These are phyloP conservation scores for Monotropa hypopitys DNA, from an alignment of 179 eudicot species.

Conservation along the genomic window DNA sequence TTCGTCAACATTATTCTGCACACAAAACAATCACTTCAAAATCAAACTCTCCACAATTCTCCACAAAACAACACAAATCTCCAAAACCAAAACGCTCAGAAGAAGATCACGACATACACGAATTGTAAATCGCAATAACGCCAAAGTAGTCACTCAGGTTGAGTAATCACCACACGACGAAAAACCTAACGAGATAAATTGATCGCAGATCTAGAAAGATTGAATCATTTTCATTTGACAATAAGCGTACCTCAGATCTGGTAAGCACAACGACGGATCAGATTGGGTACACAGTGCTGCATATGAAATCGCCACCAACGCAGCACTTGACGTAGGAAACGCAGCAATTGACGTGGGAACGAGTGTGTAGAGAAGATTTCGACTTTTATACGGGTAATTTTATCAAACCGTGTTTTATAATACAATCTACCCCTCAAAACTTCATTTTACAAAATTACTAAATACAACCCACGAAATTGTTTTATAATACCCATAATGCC, in stretches of 20 bases:
- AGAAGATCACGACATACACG: conserved; percentile 12
- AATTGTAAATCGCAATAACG: conserved; percentile 8
- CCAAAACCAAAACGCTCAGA: neutral
- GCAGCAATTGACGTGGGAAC: neutral
- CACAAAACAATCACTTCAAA: neutral
- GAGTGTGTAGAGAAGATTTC: neutral
- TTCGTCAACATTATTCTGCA: conserved; percentile 51
- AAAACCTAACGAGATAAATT: neutral
- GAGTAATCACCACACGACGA: neutral
- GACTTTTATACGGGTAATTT: too few species aligned
- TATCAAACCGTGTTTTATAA: too few species aligned
- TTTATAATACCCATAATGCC: too few species aligned
- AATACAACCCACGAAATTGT: too few species aligned
- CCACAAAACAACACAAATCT: neutral
- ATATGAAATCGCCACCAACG: neutral
- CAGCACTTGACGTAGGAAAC: neutral
- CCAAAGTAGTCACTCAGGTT: neutral
- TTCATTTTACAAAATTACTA: too few species aligned
- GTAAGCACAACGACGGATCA: conserved; percentile 15
- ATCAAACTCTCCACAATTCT: conserved; percentile 14
- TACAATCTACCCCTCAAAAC: too few species aligned
- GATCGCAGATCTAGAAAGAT: conserved; percentile 12
- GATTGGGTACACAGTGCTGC: conserved; percentile 9
- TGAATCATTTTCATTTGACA: neutral
- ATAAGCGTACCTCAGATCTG: conserved; percentile 28